Evolutionary conservation across 163 green algal genomes (phyloP).

Genomic region (Prototheca wickerhamii): DNA sequence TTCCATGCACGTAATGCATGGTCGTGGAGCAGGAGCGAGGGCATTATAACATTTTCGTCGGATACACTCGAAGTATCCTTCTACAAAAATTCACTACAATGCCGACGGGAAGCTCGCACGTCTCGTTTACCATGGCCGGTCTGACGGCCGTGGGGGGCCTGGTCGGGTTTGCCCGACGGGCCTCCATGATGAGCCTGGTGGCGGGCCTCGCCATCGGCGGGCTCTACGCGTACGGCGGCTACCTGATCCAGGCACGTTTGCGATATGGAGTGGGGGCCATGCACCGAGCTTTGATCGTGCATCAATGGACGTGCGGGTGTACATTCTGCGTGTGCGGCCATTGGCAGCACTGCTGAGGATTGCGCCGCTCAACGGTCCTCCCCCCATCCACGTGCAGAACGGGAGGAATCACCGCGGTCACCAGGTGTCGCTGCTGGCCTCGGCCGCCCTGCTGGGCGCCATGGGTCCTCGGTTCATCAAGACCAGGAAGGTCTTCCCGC

Average conservation of each 20-base stretch:
- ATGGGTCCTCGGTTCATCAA: slow-evolving; percentile 7
- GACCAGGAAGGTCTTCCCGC: neutral
- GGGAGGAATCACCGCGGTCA: slow-evolving; percentile 1
- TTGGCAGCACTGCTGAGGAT: too few species aligned
- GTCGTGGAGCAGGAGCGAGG: too few species aligned
- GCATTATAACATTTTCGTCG: too few species aligned
- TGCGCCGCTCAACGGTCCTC: too few species aligned
- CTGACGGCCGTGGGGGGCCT: slow-evolving; percentile 4
- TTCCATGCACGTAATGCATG: too few species aligned
- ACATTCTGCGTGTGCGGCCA: too few species aligned
- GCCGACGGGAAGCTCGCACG: slow-evolving; percentile 6
- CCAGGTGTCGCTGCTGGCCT: neutral
- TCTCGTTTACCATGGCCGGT: neutral
- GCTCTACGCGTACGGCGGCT: neutral
- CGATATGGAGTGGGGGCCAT: too few species aligned
- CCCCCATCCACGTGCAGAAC: too few species aligned
- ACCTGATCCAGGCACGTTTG: slow-evolving; percentile 5
- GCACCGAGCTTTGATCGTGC: too few species aligned
- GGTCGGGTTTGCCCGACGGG: neutral
- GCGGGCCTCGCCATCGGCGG: slow-evolving; percentile 6
- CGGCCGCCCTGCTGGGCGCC: slow-evolving; percentile 2
- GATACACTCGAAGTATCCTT: too few species aligned
- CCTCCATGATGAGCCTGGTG: neutral
- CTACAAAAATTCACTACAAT: too few species aligned
- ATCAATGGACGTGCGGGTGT: too few species aligned